Evolutionary conservation across 371 early-diverging fungal species (phyloP).

Genomic region (Mortierella sp.): DNA sequence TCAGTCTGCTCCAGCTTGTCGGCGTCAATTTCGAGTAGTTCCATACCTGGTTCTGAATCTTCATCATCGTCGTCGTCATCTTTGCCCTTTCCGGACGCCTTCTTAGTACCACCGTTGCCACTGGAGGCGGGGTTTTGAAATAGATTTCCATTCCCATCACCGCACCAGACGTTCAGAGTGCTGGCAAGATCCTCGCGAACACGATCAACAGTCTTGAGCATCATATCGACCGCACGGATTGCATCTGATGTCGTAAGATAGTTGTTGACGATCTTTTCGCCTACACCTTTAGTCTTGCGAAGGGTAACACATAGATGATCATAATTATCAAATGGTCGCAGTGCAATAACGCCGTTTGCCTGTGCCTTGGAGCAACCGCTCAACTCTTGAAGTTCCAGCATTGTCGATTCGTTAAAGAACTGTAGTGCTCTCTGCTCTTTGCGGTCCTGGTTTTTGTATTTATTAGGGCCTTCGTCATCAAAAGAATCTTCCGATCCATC

Average conservation of each 20-base stretch:
- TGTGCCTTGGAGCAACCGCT: conserved; percentile 72
- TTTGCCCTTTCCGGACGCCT: background rate
- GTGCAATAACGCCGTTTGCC: conserved; percentile 65
- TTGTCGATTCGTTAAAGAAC: conserved; percentile 75
- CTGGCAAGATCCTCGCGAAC: conserved; percentile 65
- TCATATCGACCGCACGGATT: conserved; percentile 78
- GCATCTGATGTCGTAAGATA: conserved; percentile 78
- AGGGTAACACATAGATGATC: conserved; percentile 66
- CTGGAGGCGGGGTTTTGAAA: conserved; percentile 20
- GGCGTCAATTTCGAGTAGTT: conserved; percentile 35
- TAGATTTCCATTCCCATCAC: conserved; percentile 40
- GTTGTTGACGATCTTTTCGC: conserved; percentile 68
- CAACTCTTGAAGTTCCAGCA: conserved; percentile 73
- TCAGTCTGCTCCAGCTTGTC: conserved; percentile 34
- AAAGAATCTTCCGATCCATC: conserved; percentile 27
- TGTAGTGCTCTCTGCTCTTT: conserved; percentile 63
- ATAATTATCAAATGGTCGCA: conserved; percentile 76
- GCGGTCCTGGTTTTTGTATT: conserved; percentile 37
- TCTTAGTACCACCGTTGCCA: background rate
- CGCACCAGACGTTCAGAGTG: conserved; percentile 68
- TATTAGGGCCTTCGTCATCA: conserved; percentile 13
- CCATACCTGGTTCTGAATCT: conserved; percentile 30
- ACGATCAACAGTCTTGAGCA: conserved; percentile 74
- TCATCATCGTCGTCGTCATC: conserved; percentile 19
- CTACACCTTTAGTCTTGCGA: conserved; percentile 68